Percentiles rank a stretch among this genome's conserved stretches.
These are phyloP conservation scores for Kwoniella bestiolae DNA, from an alignment of 768 basidiomycete species.

Conservation along the genomic window DNA sequence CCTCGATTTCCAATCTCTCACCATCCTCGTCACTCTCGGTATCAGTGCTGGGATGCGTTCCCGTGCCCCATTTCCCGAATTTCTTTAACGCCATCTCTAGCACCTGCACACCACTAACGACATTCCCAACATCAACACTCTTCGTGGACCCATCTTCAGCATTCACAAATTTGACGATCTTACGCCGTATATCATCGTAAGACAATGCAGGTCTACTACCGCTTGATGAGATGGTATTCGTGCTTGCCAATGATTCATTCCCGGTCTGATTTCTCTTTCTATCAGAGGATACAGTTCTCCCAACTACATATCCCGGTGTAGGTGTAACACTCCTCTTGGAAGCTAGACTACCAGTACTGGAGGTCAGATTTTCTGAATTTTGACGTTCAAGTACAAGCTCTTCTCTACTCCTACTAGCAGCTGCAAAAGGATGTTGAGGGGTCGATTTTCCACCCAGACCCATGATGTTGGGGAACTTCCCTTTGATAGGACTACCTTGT, in stretches of 20 bases:
- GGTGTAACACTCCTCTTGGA: slow-evolving; percentile 19
- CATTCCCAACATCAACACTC: slow-evolving; percentile 75
- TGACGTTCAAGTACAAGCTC: slow-evolving; percentile 14
- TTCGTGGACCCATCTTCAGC: slow-evolving; percentile 75
- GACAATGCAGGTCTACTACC: slow-evolving; percentile 58
- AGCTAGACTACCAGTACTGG: slow-evolving; percentile 18
- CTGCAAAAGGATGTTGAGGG: slow-evolving; percentile 46
- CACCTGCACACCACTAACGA: slow-evolving; percentile 79
- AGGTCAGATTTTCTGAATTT: slow-evolving; percentile 8
- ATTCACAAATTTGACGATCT: slow-evolving; percentile 83
- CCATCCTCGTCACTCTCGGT: slow-evolving; percentile 71
- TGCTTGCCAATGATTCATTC: slow-evolving; percentile 6
- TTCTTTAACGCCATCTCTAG: slow-evolving; percentile 88
- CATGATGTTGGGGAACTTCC: slow-evolving; percentile 40
- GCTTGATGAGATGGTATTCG: slow-evolving; percentile 8
- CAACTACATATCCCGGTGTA: slow-evolving; percentile 20
- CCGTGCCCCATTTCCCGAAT: slow-evolving; percentile 68
- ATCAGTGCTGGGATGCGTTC: slow-evolving; percentile 58
- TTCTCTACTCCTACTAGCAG: slow-evolving; percentile 24
- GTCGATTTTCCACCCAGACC: slow-evolving; percentile 21
- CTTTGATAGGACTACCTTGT: slow-evolving; percentile 39
- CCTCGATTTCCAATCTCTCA: slow-evolving; percentile 74
- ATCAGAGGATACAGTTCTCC: slow-evolving; percentile 4
- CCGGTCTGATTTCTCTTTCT: slow-evolving; percentile 15
- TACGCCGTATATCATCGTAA: slow-evolving; percentile 77